Percentiles rank a stretch among this genome's conserved stretches.
phyloP scores from a whole-genome alignment of 2,329 filamentous ascomycete species.

The Alternaria brassicae region DNA sequence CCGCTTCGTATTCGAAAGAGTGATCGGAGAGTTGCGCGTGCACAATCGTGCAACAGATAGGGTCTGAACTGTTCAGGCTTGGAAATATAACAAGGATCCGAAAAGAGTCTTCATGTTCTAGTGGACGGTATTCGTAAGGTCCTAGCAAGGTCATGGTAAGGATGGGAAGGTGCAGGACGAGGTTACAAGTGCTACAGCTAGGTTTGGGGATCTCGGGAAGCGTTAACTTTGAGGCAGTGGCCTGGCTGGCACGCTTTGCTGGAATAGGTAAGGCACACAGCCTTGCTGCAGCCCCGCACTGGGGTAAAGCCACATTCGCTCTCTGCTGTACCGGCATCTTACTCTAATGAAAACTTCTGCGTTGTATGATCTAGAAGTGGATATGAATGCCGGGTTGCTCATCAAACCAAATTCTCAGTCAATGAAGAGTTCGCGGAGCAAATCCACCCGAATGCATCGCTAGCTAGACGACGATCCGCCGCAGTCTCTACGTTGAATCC shows the following conservation, averaged over 20 bases:
- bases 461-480: not conserved
- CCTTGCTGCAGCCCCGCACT: too few relatives aligned
- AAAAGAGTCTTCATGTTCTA: not conserved
- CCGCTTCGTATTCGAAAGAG: not conserved
- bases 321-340: too few relatives aligned
- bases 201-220: not conserved
- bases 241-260: not conserved
- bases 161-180: not conserved
- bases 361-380: not conserved
- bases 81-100: not conserved
- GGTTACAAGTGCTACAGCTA: not conserved
- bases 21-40: not conserved
- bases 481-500: not conserved
- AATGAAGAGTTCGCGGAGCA: slow-evolving; percentile 9
- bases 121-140: not conserved
- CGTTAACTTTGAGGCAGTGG: not conserved
- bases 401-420: too few relatives aligned
- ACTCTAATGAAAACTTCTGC: too few relatives aligned
- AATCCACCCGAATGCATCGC: slow-evolving; percentile 15
- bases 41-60: not conserved
- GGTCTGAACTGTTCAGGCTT: not conserved
- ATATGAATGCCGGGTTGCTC: not conserved
- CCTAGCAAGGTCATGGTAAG: not conserved
- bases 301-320: too few relatives aligned
- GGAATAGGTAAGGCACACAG: not conserved